Evolutionary conservation across 805 yeast species (phyloP).

Genomic region (Maudiozyma turicensis): DNA sequence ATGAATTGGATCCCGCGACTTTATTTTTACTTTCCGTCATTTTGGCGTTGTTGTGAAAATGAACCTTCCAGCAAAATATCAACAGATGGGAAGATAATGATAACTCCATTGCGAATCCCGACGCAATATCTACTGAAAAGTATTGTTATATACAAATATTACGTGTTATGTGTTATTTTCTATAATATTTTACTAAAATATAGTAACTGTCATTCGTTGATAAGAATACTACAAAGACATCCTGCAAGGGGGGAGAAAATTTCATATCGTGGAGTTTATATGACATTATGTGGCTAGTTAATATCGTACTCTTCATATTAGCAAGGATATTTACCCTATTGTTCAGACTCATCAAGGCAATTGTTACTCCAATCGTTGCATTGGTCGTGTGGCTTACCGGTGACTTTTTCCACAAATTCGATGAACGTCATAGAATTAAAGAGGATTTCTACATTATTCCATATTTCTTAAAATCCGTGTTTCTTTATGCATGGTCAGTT

Average conservation of each 20-base stretch:
- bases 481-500: slow-evolving; percentile 31
- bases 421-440: slow-evolving; percentile 27
- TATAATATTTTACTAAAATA: too few species aligned
- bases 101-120: too few species aligned
- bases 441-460: slow-evolving; percentile 49
- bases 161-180: too few species aligned
- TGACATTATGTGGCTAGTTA: slow-evolving; percentile 1
- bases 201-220: too few species aligned
- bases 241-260: not conserved
- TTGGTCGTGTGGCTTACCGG: slow-evolving; percentile 7
- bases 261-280: not conserved
- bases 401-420: slow-evolving; percentile 14
- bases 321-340: slow-evolving; percentile 9
- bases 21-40: too few species aligned
- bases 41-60: too few species aligned
- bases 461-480: slow-evolving; percentile 32
- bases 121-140: too few species aligned
- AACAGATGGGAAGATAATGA: too few species aligned
- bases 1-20: too few species aligned
- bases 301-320: slow-evolving; percentile 7
- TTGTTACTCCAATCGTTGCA: slow-evolving; percentile 10
- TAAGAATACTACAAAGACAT: too few species aligned
- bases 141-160: too few species aligned
- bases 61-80: too few species aligned
- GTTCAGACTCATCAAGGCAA: slow-evolving; percentile 10